Conservation (phyloP, 345 rosid genomes). For the Linum trigynum region DNA sequence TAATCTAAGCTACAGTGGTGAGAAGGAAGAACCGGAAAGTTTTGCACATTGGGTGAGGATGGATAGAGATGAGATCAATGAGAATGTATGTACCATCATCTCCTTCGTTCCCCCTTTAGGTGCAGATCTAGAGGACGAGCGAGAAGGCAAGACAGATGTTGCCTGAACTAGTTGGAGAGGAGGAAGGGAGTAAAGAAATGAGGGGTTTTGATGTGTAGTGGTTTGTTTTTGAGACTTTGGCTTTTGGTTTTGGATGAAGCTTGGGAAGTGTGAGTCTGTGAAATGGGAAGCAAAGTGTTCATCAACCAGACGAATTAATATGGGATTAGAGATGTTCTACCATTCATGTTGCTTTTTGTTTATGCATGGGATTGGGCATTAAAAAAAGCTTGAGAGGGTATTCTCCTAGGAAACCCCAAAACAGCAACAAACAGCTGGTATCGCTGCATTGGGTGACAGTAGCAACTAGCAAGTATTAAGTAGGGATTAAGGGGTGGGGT, state of each 20-base stretch:
- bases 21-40: slow-evolving; percentile 1
- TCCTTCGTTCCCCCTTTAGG: neutral
- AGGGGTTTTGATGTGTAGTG: neutral
- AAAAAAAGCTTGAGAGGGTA: slow-evolving; percentile 6
- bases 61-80: neutral
- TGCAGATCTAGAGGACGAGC: neutral
- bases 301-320: neutral
- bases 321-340: slow-evolving; percentile 1
- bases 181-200: slow-evolving; percentile 8
- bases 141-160: slow-evolving; percentile 3
- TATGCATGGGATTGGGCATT: neutral
- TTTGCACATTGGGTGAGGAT: neutral
- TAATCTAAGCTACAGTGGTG: neutral
- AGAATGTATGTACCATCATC: neutral
- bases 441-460: slow-evolving; percentile 18
- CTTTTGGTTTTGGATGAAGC: neutral
- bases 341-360: neutral
- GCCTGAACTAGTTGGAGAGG: slow-evolving; percentile 6
- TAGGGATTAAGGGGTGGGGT: neutral
- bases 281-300: neutral
- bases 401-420: slow-evolving; percentile 35
- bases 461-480: slow-evolving; percentile 7
- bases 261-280: neutral
- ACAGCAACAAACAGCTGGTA: slow-evolving; percentile 9
- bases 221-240: neutral